Base-by-base conservation (phyloP, 306 rosid genomes). In the Gastrolobium villosum region DNA sequence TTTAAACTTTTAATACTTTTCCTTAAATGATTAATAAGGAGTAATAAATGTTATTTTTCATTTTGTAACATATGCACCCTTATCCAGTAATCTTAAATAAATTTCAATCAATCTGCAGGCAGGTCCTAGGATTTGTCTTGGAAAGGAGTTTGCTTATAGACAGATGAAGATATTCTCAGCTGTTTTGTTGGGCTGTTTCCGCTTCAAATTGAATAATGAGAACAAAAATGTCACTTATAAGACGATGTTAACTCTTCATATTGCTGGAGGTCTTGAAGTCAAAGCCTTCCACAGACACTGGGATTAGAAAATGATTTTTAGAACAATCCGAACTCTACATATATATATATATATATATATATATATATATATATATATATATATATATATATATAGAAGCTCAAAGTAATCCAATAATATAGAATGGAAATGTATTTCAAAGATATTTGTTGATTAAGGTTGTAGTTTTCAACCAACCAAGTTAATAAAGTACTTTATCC, bases 131-230 rank as follows among this genome's bases (percentile, higher is more conserved):
- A 86, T 94, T 32, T 94, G 98, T 76, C 87, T 94, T 0, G 98
- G 97, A 44, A 94, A 84, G 72, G 97, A 92, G 82, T 94, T 94
- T 83, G 96, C 98, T 65, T 90, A 89, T 50, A 88, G 94, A 79
- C 96, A 94, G 71, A 85, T 94, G 92, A 92, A 94, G 87, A 94
- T 92, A 83, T 80, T 94, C 54, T 70, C 86, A 34, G 91, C 97
- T 31, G 77, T 86, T 32, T 63, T 92, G 67, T 44, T 94, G 34
- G 74, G 92, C 7, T 81, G 82, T 80, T 92, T 90, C 57, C 66
- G 36, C 34, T 92, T 94, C 84, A 84, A 79, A 77, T 57, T 90
- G 90, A 88, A 84, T 40, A 89, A 90, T 72, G 88, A 89, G 60
- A 75, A 65, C 32, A 87, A 78, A 83, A 41, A 63, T 67, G 94